Conservation (phyloP, 345 rosid species). For the Eucalyptus cloeziana region DNA sequence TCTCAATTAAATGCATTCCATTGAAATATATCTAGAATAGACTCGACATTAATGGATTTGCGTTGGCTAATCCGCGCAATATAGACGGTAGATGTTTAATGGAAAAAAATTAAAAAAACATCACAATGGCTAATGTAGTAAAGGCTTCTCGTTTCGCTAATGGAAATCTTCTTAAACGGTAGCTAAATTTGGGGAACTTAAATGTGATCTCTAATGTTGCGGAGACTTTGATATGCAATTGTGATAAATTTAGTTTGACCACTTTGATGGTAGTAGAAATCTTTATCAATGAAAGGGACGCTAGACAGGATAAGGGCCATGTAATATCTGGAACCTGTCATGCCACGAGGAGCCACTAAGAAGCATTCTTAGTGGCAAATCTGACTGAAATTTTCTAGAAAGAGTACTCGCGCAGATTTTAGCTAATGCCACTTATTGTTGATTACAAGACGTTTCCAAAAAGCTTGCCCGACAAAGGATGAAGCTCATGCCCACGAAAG, state of each 20-base stretch:
- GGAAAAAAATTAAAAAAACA: not conserved
- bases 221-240: not conserved
- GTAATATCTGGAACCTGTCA: rapidly evolving
- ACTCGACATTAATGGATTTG: too few relatives aligned
- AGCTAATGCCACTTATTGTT: not conserved
- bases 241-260: not conserved
- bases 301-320: too few relatives aligned
- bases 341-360: not conserved
- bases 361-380: not conserved
- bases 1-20: too few relatives aligned
- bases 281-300: not conserved
- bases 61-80: not conserved
- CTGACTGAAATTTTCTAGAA: too few relatives aligned
- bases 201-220: not conserved
- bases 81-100: not conserved
- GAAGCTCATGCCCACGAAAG: not conserved
- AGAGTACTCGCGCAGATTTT: too few relatives aligned
- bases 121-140: not conserved
- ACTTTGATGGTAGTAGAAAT: not conserved
- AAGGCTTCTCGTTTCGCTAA: not conserved
- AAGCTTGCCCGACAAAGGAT: not conserved
- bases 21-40: too few relatives aligned
- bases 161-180: not conserved
- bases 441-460: not conserved
- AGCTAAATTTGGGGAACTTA: not conserved